Evolutionary conservation across 2,329 filamentous ascomycete species (phyloP), one percentile per base, ranked within the genome.

Genomic region (Epichloe festucae): DNA sequence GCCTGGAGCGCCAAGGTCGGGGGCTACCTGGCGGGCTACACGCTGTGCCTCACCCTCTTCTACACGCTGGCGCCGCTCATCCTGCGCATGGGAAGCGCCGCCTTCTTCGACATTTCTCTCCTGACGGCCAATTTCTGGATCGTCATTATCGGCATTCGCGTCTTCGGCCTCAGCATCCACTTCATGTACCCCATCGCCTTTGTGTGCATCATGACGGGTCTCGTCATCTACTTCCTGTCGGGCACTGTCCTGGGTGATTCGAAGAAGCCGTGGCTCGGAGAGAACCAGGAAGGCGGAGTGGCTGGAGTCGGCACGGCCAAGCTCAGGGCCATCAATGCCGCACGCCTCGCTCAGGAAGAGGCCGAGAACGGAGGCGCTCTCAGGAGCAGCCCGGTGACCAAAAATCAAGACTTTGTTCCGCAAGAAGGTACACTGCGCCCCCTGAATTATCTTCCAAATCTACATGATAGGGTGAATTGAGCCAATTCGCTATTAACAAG

Each of bases 81-180:
- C 56, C 84, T 97, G 69, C 87, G 93, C 57, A 85, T 97, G 72
- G 86, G 86, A 31, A 87, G 81, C 15, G 93, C 93, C 3, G 91
- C 90, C 19, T 96, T 98, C 71, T 94, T 96, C 74, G 95, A 98
- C 69, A 95, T 97, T 62, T 91, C 86, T 7, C 74, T 98, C 57
- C 75, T 98, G 54, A 97, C 93, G 2, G 88, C 84, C 60, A 96
- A 95, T 70, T 97, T 97, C 72, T 98, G 93, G 93, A 90, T 89
- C 57, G 85, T 95, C 55, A 85, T 94, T 58, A 91, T 98, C 60
- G 93, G 93, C 48, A 81, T 94, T 59, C 78, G 84, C 64, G 87
- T 97, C 47, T 95, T 98, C 63, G 81, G 84, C 44, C 79, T 86
- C 60, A 69, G 69, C 41, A 81, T 98, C 53, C 87, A 95, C 70